Evolutionary conservation across 257 asterid species (phyloP).

Genomic region (Przewalskia tangutica): DNA sequence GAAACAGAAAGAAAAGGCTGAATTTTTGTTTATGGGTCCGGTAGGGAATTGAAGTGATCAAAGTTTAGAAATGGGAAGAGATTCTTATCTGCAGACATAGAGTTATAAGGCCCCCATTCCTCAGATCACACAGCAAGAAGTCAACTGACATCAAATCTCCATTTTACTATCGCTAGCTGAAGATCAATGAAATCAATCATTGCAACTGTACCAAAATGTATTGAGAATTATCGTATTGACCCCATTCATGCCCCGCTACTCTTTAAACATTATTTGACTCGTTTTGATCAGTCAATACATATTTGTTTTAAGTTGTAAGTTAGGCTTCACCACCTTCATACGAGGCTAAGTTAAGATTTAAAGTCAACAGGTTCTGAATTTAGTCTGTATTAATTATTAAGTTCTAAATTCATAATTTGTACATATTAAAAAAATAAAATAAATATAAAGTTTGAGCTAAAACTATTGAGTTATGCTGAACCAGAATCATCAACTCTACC

Average conservation of each 20-base stretch:
- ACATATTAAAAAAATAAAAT: no score
- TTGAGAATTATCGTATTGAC: background rate
- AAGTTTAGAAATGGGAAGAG: background rate
- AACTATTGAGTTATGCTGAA: no score
- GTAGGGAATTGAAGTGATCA: background rate
- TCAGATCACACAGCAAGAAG: background rate
- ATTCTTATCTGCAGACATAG: background rate
- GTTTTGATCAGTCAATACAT: background rate
- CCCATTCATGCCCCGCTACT: background rate
- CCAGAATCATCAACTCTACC: no score
- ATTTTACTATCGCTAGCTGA: background rate
- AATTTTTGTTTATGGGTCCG: background rate
- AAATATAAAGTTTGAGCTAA: no score
- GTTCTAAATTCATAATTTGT: no score
- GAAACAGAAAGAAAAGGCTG: background rate
- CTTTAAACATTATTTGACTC: background rate
- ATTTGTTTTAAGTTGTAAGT: background rate
- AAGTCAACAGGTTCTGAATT: no score
- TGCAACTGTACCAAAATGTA: background rate
- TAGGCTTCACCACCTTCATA: no score
- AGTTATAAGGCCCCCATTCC: background rate
- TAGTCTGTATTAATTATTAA: no score
- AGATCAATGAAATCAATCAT: background rate
- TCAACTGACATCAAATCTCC: background rate
- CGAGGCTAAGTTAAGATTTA: no score